phyloP scores from a whole-genome alignment of 371 early-diverging fungal genomes.

The Synchytrium microbalum region DNA sequence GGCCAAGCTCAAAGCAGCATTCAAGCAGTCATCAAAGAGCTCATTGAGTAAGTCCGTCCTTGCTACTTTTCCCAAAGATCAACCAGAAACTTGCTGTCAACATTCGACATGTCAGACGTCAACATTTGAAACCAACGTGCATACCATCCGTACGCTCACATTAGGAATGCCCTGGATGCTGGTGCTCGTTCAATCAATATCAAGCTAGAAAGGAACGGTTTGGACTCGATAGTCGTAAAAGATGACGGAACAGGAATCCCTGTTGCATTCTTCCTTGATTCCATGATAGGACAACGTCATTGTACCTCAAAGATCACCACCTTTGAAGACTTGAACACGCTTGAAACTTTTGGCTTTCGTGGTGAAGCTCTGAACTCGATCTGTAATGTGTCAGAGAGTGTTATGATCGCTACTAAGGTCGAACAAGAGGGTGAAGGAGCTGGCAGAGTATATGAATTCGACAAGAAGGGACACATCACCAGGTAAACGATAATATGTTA shows the following conservation, averaged over 20 bases:
- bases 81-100: neutral
- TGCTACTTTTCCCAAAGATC: neutral
- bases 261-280: slow-evolving; percentile 16
- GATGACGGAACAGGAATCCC: slow-evolving; percentile 58
- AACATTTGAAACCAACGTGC: too few relatives aligned
- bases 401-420: slow-evolving; percentile 50
- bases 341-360: slow-evolving; percentile 64
- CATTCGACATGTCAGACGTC: too few relatives aligned
- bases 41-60: slow-evolving; percentile 24
- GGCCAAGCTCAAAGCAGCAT: slow-evolving; percentile 31
- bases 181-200: slow-evolving; percentile 32
- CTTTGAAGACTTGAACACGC: slow-evolving; percentile 48
- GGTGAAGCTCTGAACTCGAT: slow-evolving; percentile 55
- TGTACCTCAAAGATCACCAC: slow-evolving; percentile 63
- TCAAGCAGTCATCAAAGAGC: slow-evolving; percentile 27
- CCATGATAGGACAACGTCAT: slow-evolving; percentile 45
- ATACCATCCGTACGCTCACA: neutral
- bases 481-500: slow-evolving; percentile 15
- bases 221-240: slow-evolving; percentile 9
- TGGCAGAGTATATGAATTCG: slow-evolving; percentile 29
- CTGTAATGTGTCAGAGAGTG: slow-evolving; percentile 29
- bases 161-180: slow-evolving; percentile 47
- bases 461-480: slow-evolving; percentile 22
- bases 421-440: slow-evolving; percentile 40
- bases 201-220: slow-evolving; percentile 28